A percentile compares a stretch with the other conserved stretches of the same genome.
Evolutionary conservation across 805 yeast genomes (phyloP).

Genomic region (Phaffomyces opuntiae): DNA sequence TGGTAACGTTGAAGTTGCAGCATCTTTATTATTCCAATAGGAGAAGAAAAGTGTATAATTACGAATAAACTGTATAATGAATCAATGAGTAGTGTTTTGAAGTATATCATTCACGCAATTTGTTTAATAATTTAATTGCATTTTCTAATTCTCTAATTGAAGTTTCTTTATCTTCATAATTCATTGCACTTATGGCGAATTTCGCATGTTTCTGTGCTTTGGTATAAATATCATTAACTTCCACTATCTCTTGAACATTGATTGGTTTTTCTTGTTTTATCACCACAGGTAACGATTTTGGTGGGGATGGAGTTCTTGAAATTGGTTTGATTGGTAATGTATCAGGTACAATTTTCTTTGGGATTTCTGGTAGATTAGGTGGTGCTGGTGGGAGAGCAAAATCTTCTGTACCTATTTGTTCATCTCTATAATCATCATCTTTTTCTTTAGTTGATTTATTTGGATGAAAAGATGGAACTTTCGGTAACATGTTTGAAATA

Average conservation of each 20-base stretch:
- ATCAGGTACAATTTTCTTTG: constrained; percentile 8
- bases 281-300: neutral
- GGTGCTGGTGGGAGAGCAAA: constrained; percentile 7
- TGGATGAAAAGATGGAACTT: constrained; percentile 7
- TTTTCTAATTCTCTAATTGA: constrained; percentile 53
- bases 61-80: no score
- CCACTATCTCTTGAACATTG: constrained; percentile 43
- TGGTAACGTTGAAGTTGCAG: constrained; percentile 85
- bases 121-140: constrained; percentile 40
- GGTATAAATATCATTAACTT: constrained; percentile 47
- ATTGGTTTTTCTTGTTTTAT: constrained; percentile 5
- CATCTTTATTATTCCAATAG: constrained; percentile 56
- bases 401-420: neutral
- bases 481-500: constrained; percentile 3
- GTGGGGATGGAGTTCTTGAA: constrained; percentile 2
- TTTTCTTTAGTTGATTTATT: neutral
- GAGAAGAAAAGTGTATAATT: neutral
- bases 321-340: neutral
- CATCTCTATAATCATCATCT: neutral
- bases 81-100: neutral
- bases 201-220: constrained; percentile 64
- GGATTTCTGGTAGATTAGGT: neutral
- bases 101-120: neutral
- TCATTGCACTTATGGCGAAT: constrained; percentile 72
- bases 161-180: constrained; percentile 66